Base-by-base conservation (phyloP, 148 eudicot species). In the Silene uniflora region DNA sequence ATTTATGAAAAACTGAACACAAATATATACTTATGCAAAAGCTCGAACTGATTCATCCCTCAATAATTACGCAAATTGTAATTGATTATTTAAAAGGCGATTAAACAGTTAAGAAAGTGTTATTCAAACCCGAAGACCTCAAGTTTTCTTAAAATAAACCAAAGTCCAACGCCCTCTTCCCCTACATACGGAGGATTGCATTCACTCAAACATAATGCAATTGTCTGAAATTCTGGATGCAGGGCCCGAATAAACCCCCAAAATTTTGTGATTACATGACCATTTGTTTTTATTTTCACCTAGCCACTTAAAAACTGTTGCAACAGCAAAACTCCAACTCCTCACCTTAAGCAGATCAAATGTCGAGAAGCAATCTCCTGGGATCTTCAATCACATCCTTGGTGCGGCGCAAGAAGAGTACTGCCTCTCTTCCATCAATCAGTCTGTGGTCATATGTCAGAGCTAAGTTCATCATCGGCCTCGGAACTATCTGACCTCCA, bases 381-480 rank as follows among this genome's bases (percentile, higher is more conserved):
- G 98, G 98, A 80, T 95, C 98, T 83, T 95, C 97, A 13, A 95
- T 91, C 72, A 92, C 93, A 76, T 95, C 98, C 78, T 95, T 95
- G 73, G 92, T 87, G 63, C 96, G 97, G 56, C 98, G 91, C 77
- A 95, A 76, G 84, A 95, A 95, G 81, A 89, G 88, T 16, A 92
- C 97, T 0, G 98, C 98, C 89, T 95, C 98, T 88, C 99, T 92
- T 25, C 98, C 98, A 71, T 95, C 99, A 78, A 96, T 91, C 76
- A 96, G 91, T 83, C 99, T 77, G 80, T 96, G 99, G 77, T 96
- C 99, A 75, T 95, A 95, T 55, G 99, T 92, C 73, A 95, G 84
- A 65, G 99, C 99, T 74, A 95, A 83, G 83, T 90, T 86, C 98
- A 95, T 95, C 97, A 95, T 92, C 3, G 98, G 98, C 81, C 97